phyloP scores from a whole-genome alignment of 805 yeast genomes.

The Candida argentea region DNA sequence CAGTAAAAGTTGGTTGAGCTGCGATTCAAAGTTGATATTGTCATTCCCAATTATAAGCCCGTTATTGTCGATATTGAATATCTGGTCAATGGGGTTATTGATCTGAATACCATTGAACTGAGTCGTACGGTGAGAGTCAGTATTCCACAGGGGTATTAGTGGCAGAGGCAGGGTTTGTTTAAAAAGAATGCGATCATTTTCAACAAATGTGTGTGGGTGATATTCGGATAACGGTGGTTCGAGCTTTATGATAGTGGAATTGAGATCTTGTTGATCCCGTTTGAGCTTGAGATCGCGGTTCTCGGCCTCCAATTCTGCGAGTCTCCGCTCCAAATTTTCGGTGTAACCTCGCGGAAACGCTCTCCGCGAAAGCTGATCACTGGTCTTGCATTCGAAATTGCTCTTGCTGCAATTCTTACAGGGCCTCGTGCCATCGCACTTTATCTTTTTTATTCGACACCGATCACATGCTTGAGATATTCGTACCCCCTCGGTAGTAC shows the following conservation, averaged over 20 bases:
- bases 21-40: conserved; percentile 35
- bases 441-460: conserved; percentile 66
- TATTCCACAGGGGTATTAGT: background rate
- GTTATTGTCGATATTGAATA: conserved; percentile 31
- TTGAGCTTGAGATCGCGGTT: conserved; percentile 24
- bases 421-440: conserved; percentile 65
- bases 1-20: conserved; percentile 33
- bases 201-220: background rate
- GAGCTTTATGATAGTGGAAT: background rate
- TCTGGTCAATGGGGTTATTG: conserved; percentile 36
- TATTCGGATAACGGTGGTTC: background rate
- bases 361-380: conserved; percentile 64
- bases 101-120: conserved; percentile 12
- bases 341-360: conserved; percentile 80
- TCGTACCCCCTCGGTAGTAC: conserved; percentile 33
- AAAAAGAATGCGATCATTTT: too few species aligned
- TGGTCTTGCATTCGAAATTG: conserved; percentile 59
- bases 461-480: conserved; percentile 78
- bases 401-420: conserved; percentile 60
- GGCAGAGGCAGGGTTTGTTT: background rate
- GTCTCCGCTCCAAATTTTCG: conserved; percentile 56
- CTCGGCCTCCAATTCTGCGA: conserved; percentile 52
- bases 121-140: background rate
- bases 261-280: background rate
- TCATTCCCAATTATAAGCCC: conserved; percentile 37